Base-by-base conservation (phyloP, 73 alveolate genomes). In the Durusdinium trenchii region DNA sequence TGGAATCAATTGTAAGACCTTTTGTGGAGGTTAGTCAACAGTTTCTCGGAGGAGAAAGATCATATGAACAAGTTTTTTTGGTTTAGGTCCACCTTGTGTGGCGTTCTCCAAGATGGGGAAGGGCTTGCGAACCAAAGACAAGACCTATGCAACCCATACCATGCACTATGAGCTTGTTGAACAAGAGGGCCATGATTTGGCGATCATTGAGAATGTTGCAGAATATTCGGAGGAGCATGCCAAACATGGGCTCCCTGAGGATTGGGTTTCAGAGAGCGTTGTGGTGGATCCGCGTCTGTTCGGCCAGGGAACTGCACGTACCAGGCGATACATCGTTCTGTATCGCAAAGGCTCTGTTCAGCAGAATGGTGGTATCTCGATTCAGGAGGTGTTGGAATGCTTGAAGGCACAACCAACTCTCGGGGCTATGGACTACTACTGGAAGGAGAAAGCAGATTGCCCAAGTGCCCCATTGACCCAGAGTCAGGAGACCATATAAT, bases 401-500 rank as follows among this genome's bases (percentile, higher is more conserved):
- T 35, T 67, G 35, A 36, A 43, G 23, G 81, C 23, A 67, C 81
- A 3, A 1, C 47, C 81, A 30, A 36, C 1, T 30, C 45, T 67
- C 9, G 23, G 46, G 42, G 81, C 81, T 12, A 30, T 30, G 35
- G 42, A 30, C 3, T 67, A 67, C 42, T 67, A 30, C 42, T 67
- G 81, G 81, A n/a, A n/a, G n/a, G n/a, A n/a, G n/a, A n/a, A n/a
- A n/a, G 35, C 35, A 43, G 81, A 67, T 4, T 43, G 23, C 9
- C 81, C 81, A 0, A 67, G 35, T 12, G 81, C 18, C 9, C 35
- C 81, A 30, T 30, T 5, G 81, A 67, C 81, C 42, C 45, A 67
- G 9, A 67, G 81, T 43, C 81, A 67, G 81, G 81, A 67, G 81
- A 67, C 9, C n/a, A n/a, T n/a, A n/a, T n/a, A n/a, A n/a, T n/a